These are phyloP conservation scores for Suillus ampliporus DNA, from an alignment of 768 basidiomycete species.

Conservation along the genomic window DNA sequence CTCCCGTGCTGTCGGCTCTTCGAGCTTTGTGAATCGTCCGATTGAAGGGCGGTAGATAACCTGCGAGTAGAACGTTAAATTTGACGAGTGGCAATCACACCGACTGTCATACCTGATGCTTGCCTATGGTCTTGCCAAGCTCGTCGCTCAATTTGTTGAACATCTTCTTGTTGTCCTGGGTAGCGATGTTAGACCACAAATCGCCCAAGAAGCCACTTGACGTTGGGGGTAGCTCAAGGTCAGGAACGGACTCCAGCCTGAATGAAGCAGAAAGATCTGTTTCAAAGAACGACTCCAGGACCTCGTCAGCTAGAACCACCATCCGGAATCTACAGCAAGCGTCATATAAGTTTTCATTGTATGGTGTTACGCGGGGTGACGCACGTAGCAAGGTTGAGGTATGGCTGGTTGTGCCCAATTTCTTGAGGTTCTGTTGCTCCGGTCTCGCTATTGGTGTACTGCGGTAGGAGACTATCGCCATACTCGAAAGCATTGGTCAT, in stretches of 20 bases:
- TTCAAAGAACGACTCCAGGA: conserved; percentile 97
- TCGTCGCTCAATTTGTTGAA: conserved; percentile 94
- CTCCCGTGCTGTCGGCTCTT: conserved; percentile 90
- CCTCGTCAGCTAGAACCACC: conserved; percentile 96
- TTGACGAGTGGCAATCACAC: not conserved
- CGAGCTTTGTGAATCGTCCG: conserved; percentile 79
- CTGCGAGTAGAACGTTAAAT: conserved; percentile 36
- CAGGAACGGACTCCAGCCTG: conserved; percentile 72
- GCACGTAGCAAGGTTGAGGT: conserved; percentile 89
- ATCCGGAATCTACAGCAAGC: conserved; percentile 82
- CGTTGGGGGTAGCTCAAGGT: conserved; percentile 65
- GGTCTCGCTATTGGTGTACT: conserved; percentile 34
- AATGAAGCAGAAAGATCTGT: conserved; percentile 90
- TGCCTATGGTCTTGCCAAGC: conserved; percentile 92
- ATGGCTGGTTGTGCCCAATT: conserved; percentile 82
- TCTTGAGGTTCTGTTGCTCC: conserved; percentile 49
- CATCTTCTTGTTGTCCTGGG: conserved; percentile 91
- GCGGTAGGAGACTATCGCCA: conserved; percentile 87
- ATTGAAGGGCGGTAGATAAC: conserved; percentile 83
- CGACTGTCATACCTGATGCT: conserved; percentile 69
- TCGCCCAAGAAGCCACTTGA: conserved; percentile 77
- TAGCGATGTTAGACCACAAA: conserved; percentile 87
- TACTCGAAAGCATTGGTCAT: conserved; percentile 99
- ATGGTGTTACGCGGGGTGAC: conserved; percentile 26
- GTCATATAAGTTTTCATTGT: conserved; percentile 17